phyloP scores from a whole-genome alignment of 139 green algal genomes.

The Zygnema circumcarinatum region DNA sequence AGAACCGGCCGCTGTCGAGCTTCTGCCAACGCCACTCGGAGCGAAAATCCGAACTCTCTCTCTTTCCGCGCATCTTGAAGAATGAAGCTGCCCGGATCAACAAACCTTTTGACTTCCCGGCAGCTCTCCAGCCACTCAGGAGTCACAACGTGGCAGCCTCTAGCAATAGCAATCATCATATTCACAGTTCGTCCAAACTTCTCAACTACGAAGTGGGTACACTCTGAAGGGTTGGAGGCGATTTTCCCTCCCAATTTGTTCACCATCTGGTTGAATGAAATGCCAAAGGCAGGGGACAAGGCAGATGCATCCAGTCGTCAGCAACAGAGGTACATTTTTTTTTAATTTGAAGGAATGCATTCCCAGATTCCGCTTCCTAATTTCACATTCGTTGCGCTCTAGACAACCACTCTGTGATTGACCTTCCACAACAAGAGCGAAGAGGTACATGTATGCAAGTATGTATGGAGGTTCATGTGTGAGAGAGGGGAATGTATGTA shows the following conservation, averaged over 20 bases:
- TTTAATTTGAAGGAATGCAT: too few species aligned
- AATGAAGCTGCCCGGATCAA: constrained; percentile 1
- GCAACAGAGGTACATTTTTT: too few species aligned
- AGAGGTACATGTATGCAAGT: too few species aligned
- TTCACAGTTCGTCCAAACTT: constrained; percentile 38
- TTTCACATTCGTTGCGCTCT: too few species aligned
- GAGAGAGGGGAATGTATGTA: too few species aligned
- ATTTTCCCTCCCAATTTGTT: constrained; percentile 3
- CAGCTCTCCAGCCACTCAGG: constrained; percentile 33
- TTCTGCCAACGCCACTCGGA: neutral
- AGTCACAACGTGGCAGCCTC: constrained; percentile 26
- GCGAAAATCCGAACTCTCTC: constrained; percentile 32
- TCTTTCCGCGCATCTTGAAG: constrained; percentile 39
- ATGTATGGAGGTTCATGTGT: too few species aligned
- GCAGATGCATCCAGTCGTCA: too few species aligned
- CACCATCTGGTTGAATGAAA: constrained; percentile 25
- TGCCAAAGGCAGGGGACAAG: neutral
- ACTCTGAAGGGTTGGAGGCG: neutral
- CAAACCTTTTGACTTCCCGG: neutral
- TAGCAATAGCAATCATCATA: constrained; percentile 38
- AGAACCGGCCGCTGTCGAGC: constrained; percentile 10
- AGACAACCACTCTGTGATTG: too few species aligned
- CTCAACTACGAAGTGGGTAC: constrained; percentile 34
- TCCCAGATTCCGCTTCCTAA: too few species aligned
- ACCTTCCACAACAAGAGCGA: too few species aligned